Base-by-base conservation (phyloP, 768 basidiomycete species). In the Xerocomus brunneocitrinus region DNA sequence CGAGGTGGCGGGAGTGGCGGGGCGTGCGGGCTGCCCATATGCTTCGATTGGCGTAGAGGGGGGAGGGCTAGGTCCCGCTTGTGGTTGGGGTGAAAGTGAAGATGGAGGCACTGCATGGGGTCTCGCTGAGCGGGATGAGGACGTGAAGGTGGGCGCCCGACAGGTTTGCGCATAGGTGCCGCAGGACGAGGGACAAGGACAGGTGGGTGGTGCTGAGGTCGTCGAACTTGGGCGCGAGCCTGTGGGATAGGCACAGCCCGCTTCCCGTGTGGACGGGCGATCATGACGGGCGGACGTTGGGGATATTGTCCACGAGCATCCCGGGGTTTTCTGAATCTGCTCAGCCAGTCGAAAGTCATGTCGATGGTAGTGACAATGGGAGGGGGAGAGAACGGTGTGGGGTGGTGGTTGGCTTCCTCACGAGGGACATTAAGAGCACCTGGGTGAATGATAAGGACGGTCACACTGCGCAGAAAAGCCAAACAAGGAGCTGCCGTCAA, bases 291-390 rank as follows among this genome's bases (percentile, higher is more conserved):
- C 0, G 60, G 64, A 32, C 54, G 58, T 43, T 55, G 65, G 8
- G 47, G 49, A 34, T 50, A 47, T 5, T 57, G 61, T 2, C 55
- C 62, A 19, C 59, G 54, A 36, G 55, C 25, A 38, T 66, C 60
- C 28, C 53, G 44, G 9, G 59, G 36, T 38, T 32, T 59, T 52
- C 60, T 58, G 45, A 68, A 61, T 41, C 63, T 65, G 48, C 56
- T 62, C 45, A 64, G 14, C 64, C 63, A 62, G 54, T 67, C 58
- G 49, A 67, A 62, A 10, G 67, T 43, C 66, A 67, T 66, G 44
- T 53, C n/a, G 44, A 44, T 12, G 27, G 50, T 19, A 19, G 19
- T 19, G 19, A 19, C 19, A 19, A 19, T 56, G 59, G 53, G 52
- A 48, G 57, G 55, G 35, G 8, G 43, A 31, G 32, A 50, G 57